A percentile compares a stretch with the other conserved stretches of the same genome.
These are phyloP conservation scores for Arthroderma sp. DNA, from an alignment of 2,329 filamentous ascomycete species.

Conservation along the genomic window DNA sequence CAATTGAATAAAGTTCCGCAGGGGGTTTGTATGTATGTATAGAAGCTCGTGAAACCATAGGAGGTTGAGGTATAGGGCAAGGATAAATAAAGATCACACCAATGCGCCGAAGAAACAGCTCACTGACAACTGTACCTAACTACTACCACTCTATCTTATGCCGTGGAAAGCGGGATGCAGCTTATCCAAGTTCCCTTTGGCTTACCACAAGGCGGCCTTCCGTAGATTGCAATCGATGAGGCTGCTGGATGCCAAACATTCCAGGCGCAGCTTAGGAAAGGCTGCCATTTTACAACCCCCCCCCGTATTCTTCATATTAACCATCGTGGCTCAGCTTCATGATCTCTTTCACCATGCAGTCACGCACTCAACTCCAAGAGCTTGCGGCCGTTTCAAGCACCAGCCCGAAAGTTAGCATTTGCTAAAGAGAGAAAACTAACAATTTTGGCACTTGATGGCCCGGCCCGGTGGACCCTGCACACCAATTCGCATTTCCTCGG, in stretches of 20 bases:
- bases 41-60: not conserved
- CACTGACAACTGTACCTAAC: no score
- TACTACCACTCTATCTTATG: not conserved
- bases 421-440: not conserved
- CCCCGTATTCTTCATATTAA: conserved; percentile 1
- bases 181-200: not conserved
- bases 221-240: not conserved
- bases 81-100: not conserved
- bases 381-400: not conserved
- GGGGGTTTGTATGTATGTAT: not conserved
- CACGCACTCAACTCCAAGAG: not conserved
- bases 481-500: not conserved
- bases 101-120: not conserved
- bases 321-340: not conserved
- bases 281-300: not conserved
- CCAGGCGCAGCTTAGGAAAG: not conserved
- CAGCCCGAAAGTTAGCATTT: not conserved
- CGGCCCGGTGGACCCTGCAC: not conserved
- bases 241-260: not conserved
- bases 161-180: not conserved
- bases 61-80: not conserved
- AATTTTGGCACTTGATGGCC: not conserved
- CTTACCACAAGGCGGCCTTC: not conserved
- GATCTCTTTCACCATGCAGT: not conserved
- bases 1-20: not conserved